Conservation (phyloP, 257 asterid genomes). For the Solanum sitiens region DNA sequence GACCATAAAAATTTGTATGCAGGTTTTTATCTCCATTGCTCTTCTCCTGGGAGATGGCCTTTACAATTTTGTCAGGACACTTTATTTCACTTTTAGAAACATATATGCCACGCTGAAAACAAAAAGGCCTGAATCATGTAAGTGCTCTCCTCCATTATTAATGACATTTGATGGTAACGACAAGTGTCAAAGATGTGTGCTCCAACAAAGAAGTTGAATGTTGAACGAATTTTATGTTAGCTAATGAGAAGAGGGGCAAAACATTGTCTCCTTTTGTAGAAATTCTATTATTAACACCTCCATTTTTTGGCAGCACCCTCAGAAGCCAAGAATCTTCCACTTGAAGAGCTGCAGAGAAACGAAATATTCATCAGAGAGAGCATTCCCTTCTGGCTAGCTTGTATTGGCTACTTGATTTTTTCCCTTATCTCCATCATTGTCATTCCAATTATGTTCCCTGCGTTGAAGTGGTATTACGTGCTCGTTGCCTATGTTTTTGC, state of each 20-base stretch:
- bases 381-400: slow-evolving; percentile 58
- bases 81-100: slow-evolving; percentile 38
- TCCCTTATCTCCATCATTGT: slow-evolving; percentile 33
- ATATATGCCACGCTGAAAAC: slow-evolving; percentile 35
- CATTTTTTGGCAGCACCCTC: slow-evolving; percentile 18
- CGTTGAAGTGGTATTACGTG: slow-evolving; percentile 57
- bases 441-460: slow-evolving; percentile 69
- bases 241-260: background rate
- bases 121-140: slow-evolving; percentile 29
- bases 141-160: background rate
- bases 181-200: background rate
- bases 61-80: slow-evolving; percentile 64
- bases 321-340: slow-evolving; percentile 12
- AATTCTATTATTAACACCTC: background rate
- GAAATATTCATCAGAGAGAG: slow-evolving; percentile 51
- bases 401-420: slow-evolving; percentile 44
- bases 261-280: background rate
- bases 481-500: slow-evolving; percentile 45
- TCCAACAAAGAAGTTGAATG: background rate
- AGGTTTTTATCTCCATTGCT: slow-evolving; percentile 80
- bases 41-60: slow-evolving; percentile 85
- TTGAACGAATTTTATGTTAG: background rate
- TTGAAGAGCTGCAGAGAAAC: slow-evolving; percentile 24
- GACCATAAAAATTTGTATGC: slow-evolving; percentile 3
- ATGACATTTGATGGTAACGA: background rate